Evolutionary conservation across 2,329 filamentous ascomycete genomes (phyloP).

Genomic region (Pseudogymnoascus sp.): DNA sequence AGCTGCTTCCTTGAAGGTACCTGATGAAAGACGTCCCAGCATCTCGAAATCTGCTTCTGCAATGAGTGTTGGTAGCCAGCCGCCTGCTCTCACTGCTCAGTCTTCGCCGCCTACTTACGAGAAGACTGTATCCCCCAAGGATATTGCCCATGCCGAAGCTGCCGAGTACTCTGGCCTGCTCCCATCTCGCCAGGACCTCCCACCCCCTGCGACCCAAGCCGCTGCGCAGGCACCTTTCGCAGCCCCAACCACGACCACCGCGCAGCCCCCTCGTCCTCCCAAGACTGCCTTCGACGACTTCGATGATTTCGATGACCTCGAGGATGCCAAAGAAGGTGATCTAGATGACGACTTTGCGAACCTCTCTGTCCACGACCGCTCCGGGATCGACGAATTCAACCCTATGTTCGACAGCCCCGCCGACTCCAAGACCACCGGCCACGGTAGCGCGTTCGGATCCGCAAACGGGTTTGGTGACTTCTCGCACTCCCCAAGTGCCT

Average conservation of each 20-base stretch:
- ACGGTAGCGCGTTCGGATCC: constrained; percentile 20
- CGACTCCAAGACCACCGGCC: constrained; percentile 23
- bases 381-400: constrained; percentile 70
- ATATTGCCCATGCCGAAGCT: constrained; percentile 39
- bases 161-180: constrained; percentile 46
- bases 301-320: constrained; percentile 71
- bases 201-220: constrained; percentile 15
- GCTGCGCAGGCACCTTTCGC: background rate
- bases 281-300: constrained; percentile 62
- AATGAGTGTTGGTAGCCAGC: constrained; percentile 24
- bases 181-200: constrained; percentile 46
- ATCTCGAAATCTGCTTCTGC: background rate
- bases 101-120: constrained; percentile 50
- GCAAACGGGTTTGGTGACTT: constrained; percentile 36
- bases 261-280: constrained; percentile 29
- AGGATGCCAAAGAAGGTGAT: constrained; percentile 74
- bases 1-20: constrained; percentile 13
- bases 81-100: constrained; percentile 47
- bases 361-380: constrained; percentile 51
- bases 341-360: constrained; percentile 73
- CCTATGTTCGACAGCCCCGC: constrained; percentile 64
- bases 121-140: constrained; percentile 30
- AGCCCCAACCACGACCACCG: constrained; percentile 12
- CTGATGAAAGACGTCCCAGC: background rate
- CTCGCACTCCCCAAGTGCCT: constrained; percentile 39